Evolutionary conservation across 1,284 basidiomycete species (phyloP).

Genomic region (Apiotrichum gracile): DNA sequence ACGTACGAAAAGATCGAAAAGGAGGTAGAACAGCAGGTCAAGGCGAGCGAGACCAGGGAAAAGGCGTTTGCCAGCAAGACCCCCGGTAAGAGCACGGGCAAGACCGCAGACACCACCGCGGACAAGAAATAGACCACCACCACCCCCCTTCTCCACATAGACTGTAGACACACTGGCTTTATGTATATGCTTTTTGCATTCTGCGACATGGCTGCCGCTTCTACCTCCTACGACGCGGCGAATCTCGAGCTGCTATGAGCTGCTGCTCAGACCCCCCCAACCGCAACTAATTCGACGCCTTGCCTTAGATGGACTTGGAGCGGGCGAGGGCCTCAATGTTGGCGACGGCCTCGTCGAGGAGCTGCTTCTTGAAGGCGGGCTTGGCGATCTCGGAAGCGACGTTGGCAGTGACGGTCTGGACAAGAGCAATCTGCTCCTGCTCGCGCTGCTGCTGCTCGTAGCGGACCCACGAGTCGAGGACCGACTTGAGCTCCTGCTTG

Average conservation of each 20-base stretch:
- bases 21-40: conserved; percentile 36
- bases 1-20: conserved; percentile 37
- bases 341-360: conserved; percentile 73
- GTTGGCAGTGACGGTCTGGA: conserved; percentile 78
- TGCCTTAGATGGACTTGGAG: conserved; percentile 59
- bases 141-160: neutral
- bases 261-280: neutral
- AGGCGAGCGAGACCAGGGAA: conserved; percentile 12
- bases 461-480: conserved; percentile 97
- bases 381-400: conserved; percentile 77
- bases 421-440: conserved; percentile 86
- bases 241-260: too few relatives aligned
- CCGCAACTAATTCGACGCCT: neutral
- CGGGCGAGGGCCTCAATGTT: conserved; percentile 83
- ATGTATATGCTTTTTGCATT: conserved; percentile 10
- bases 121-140: neutral
- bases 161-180: neutral
- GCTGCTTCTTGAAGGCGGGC: conserved; percentile 88
- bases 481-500: conserved; percentile 83
- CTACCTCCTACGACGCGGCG: conserved; percentile 5
- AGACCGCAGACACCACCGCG: neutral
- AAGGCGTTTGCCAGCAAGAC: conserved; percentile 2
- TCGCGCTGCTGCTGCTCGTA: conserved; percentile 96
- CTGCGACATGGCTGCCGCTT: conserved; percentile 4
- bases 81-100: neutral